Evolutionary conservation across 768 basidiomycete species (phyloP).

Genomic region (Arthromyces matolae): DNA sequence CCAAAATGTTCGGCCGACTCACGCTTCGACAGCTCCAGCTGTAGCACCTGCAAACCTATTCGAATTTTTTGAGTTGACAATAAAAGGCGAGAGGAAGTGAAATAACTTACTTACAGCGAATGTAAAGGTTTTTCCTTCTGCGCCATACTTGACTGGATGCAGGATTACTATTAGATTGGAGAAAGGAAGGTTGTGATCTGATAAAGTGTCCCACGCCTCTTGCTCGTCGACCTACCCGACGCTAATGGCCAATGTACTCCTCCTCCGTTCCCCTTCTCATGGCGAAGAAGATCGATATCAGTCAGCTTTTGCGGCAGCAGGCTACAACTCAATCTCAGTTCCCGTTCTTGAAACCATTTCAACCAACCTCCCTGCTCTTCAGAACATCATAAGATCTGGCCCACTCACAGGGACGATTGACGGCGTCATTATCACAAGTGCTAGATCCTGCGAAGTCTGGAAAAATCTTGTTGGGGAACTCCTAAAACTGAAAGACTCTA

Average conservation of each 20-base stretch:
- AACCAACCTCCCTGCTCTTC: slow-evolving; percentile 45
- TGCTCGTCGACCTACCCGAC: too few relatives aligned
- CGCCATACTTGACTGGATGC: slow-evolving; percentile 30
- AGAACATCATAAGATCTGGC: slow-evolving; percentile 36
- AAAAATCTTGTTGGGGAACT: slow-evolving; percentile 34
- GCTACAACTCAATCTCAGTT: slow-evolving; percentile 55
- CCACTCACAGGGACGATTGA: slow-evolving; percentile 30
- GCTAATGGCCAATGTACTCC: slow-evolving; percentile 40
- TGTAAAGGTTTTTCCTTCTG: slow-evolving; percentile 81
- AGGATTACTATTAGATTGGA: not conserved
- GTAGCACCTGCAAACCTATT: slow-evolving; percentile 77
- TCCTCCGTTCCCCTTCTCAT: slow-evolving; percentile 39
- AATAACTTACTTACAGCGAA: slow-evolving; percentile 50
- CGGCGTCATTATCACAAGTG: slow-evolving; percentile 79
- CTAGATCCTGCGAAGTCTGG: slow-evolving; percentile 75
- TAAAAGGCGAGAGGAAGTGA: not conserved
- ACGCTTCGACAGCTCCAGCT: slow-evolving; percentile 93
- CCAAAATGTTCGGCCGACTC: slow-evolving; percentile 30
- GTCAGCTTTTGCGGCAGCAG: slow-evolving; percentile 38
- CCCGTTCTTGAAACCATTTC: slow-evolving; percentile 69
- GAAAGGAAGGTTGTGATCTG: not conserved
- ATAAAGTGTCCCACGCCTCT: too few relatives aligned
- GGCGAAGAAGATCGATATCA: slow-evolving; percentile 59
- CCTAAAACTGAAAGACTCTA: slow-evolving; percentile 1
- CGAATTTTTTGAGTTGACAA: not conserved